These are phyloP conservation scores for Calycina marina DNA, from an alignment of 2,329 filamentous ascomycete genomes.

Conservation along the genomic window DNA sequence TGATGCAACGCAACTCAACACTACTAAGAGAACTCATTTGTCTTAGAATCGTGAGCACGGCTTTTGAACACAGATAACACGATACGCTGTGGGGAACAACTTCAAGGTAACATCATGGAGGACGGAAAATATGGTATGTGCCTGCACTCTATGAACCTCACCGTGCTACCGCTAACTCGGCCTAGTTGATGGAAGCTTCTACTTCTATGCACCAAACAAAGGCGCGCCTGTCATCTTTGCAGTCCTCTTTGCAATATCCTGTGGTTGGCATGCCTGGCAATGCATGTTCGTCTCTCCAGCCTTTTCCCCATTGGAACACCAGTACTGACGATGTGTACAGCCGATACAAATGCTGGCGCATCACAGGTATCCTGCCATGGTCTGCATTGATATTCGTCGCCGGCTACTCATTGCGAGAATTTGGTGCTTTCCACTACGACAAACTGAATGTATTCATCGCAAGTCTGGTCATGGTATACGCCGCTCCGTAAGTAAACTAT, in stretches of 20 bases:
- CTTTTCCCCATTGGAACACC: conserved; percentile 1
- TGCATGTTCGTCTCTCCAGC: conserved; percentile 34
- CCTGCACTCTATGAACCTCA: background rate
- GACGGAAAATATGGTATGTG: conserved; percentile 5
- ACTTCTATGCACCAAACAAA: conserved; percentile 38
- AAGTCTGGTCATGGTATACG: conserved; percentile 23
- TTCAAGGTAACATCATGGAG: too few relatives aligned
- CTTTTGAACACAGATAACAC: too few relatives aligned
- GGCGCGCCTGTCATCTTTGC: conserved; percentile 38
- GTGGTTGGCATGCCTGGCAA: conserved; percentile 36
- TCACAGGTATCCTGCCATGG: conserved; percentile 39
- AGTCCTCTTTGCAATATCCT: conserved; percentile 31
- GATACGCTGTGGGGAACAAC: too few relatives aligned
- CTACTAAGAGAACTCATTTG: too few relatives aligned
- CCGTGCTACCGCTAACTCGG: background rate
- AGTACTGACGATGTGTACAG: conserved; percentile 23
- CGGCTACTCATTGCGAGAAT: conserved; percentile 39
- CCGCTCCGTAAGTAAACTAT: conserved; percentile 14
- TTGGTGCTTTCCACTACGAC: conserved; percentile 35
- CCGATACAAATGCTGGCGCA: conserved; percentile 39
- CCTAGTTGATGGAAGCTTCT: conserved; percentile 24
- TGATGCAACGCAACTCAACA: too few relatives aligned
- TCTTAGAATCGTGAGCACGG: too few relatives aligned
- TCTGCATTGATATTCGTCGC: conserved; percentile 37
- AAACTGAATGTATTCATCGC: conserved; percentile 31